Evolutionary conservation across 176 grass and related monocot genomes (phyloP), one percentile per base, ranked within the genome.

Genomic region (Ensete glaucum): DNA sequence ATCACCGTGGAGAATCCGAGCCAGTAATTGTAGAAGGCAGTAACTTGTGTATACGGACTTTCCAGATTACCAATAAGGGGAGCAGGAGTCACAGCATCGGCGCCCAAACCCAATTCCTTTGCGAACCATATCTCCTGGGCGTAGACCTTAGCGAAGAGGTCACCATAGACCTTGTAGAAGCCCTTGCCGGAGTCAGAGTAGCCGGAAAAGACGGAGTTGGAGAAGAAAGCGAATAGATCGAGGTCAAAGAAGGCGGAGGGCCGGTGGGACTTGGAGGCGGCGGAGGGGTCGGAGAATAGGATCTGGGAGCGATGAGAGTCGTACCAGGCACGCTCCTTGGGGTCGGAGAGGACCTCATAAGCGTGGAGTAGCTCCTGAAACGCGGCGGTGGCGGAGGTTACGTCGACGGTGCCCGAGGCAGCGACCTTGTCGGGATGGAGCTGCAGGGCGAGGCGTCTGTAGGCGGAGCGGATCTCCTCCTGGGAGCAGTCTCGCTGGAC

Each of bases 291-390:
- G 67, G 94, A 79, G 81, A 93, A 93, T 74, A 91, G 90, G 83
- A 97, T 97, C 83, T 93, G 94, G 63, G 90, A 93, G 34, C 94
- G 90, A 72, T 97, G 94, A 22, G 94, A 93, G 52, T 97, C 90
- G 84, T 97, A 97, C 81, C 92, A 93, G 75, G 85, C 74, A 63
- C 94, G 90, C 82, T 97, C 94, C 43, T 88, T 87, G 0, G 90
- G 85, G 62, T 97, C 94, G 29, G 94, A 97, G 62, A 97, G 90
- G 57, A 97, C 90, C 66, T 91, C 91, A 73, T 97, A 89, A 3
- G 90, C 94, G 26, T 93, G 88, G 76, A 85, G 88, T 57, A 97
- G 79, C 81, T 97, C 94, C 85, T 97, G 94, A 82, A 97, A 97
- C 59, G 91, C 86, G 78, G 94, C 86, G 12, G 94, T 97, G 63